Base-by-base conservation (phyloP, 208 protist genomes). In the Novymonas esmeraldas region DNA sequence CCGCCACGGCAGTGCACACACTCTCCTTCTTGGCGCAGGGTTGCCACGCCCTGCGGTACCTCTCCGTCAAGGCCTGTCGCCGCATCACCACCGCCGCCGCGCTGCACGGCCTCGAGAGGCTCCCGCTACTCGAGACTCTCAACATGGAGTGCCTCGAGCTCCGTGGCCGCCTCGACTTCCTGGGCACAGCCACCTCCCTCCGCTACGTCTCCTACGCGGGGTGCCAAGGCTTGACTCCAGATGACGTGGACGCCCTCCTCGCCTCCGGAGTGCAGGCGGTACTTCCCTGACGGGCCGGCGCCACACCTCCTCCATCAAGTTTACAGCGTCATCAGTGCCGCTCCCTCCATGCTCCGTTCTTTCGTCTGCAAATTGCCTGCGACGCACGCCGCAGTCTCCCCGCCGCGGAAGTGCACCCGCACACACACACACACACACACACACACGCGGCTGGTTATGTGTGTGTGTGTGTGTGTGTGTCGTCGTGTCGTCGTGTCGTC, bases 51-150 rank as follows among this genome's bases (percentile, higher is more conserved):
- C 56, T 87, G 26, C 62, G 64, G 38, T 81, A 63, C 49, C 58
- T 87, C 6, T 68, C 71, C 34, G 59, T 87, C 28, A 54, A 56
- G 41, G 77, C 73, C 3, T 84, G 81, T 50, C 26, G 44, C 2
- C 29, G 45, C 36, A 58, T 87, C 22, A 63, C 54, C 2, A 56
- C 29, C 16, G 16, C 38, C 3, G 16, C 41, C n/a, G 81, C 72
- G 42, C 65, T 87, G 5, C 51, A 70, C 26, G 81, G 81, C 9
- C 16, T 87, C 18, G 77, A 87, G 44, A 44, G 52, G 33, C 67
- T 87, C 38, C 81, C 81, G 36, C 56, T 29, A 22, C 55, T 87
- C 22, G 61, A 62, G 49, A 64, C 73, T 20, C 34, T 87, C 14
- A 71, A 78, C 54, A 70, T 87, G 50, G 74, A 83, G 39, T 64